These are phyloP conservation scores for Atalantia buxifolia DNA, from an alignment of 345 rosid genomes.

Conservation along the genomic window DNA sequence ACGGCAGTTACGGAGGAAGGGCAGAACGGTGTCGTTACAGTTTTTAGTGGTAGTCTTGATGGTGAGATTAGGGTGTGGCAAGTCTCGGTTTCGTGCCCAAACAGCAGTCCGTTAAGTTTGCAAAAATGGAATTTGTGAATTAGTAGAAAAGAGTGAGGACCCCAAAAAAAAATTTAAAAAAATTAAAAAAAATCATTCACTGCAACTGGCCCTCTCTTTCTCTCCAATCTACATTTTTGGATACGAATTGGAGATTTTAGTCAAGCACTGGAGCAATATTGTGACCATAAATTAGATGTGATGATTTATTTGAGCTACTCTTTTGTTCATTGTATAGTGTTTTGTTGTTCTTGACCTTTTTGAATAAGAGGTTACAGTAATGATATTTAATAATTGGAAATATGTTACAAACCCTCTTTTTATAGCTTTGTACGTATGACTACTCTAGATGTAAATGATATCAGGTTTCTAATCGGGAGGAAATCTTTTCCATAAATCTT, in stretches of 20 bases:
- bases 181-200: not conserved
- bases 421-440: too few relatives aligned
- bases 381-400: too few relatives aligned
- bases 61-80: conserved; percentile 77
- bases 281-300: not conserved
- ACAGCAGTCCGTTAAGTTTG: conserved; percentile 19
- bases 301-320: not conserved
- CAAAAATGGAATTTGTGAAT: conserved; percentile 13
- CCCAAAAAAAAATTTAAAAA: not conserved
- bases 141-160: not conserved
- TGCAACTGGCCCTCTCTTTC: not conserved
- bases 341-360: not conserved
- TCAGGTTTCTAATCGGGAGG: too few relatives aligned
- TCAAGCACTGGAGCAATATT: not conserved
- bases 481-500: too few relatives aligned
- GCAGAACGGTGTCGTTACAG: conserved; percentile 41
- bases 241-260: conserved; percentile 3
- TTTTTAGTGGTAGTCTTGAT: conserved; percentile 72
- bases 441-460: too few relatives aligned
- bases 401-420: too few relatives aligned
- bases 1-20: conserved; percentile 44
- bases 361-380: not conserved
- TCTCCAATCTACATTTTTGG: not conserved
- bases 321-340: not conserved
- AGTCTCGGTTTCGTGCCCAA: conserved; percentile 39